These are phyloP conservation scores for Aspergillus pseudoglaucus DNA, from an alignment of 2,329 filamentous ascomycete genomes.

Conservation along the genomic window DNA sequence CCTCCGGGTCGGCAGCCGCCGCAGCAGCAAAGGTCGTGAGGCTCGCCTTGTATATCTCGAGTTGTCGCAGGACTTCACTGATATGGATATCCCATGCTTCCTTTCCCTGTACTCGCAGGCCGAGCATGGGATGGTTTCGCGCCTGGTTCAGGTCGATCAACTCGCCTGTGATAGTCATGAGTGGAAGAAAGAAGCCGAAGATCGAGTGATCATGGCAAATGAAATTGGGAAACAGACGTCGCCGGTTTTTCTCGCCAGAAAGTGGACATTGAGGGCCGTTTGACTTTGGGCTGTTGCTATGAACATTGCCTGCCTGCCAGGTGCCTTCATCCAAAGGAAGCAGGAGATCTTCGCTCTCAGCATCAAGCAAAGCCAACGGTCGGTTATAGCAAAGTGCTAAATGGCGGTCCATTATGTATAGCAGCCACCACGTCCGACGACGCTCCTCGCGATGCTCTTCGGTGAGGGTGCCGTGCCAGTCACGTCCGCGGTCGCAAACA, in stretches of 20 bases:
- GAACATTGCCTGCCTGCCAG: constrained; percentile 80
- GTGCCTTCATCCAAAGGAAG: constrained; percentile 82
- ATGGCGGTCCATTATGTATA: constrained; percentile 87
- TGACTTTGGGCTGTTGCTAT: constrained; percentile 42
- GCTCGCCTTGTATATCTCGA: constrained; percentile 75
- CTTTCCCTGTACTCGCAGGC: constrained; percentile 63
- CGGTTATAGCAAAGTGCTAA: constrained; percentile 87
- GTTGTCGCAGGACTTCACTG: constrained; percentile 69
- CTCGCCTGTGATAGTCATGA: constrained; percentile 90
- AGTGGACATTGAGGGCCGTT: constrained; percentile 30
- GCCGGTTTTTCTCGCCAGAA: constrained; percentile 34
- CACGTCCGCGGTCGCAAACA: constrained; percentile 24
- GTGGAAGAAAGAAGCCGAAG: constrained; percentile 85
- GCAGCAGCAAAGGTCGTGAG: constrained; percentile 43
- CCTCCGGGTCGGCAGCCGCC: constrained; percentile 20
- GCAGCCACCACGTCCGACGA: constrained; percentile 85
- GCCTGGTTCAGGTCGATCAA: constrained; percentile 87
- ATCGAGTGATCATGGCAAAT: constrained; percentile 82
- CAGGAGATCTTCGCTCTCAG: constrained; percentile 75
- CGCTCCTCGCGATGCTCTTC: constrained; percentile 88
- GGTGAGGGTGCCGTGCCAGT: constrained; percentile 38
- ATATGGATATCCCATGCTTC: constrained; percentile 76
- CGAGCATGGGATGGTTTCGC: constrained; percentile 79
- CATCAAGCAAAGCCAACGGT: constrained; percentile 77
- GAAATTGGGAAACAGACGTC: constrained; percentile 67